These are phyloP conservation scores for Sclerotinia trifoliorum DNA, from an alignment of 2,329 filamentous ascomycete genomes.

Conservation along the genomic window DNA sequence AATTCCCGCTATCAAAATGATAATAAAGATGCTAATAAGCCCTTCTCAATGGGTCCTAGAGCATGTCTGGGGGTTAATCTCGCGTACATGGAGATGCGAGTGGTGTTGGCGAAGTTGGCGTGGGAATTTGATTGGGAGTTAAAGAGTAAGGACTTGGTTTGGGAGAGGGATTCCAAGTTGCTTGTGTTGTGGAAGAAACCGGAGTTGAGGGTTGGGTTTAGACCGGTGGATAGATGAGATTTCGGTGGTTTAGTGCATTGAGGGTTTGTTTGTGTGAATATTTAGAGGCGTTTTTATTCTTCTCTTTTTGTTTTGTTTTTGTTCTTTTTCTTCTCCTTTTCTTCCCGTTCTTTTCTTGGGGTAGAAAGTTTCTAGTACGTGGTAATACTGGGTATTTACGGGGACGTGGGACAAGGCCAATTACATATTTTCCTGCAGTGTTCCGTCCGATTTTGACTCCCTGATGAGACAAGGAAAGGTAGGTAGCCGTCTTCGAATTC, in stretches of 20 bases:
- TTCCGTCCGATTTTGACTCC: not conserved
- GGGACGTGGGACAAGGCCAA: not conserved
- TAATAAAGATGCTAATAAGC: conserved; percentile 14
- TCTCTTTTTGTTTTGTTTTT: no score
- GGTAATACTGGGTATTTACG: not conserved
- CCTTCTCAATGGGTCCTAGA: conserved; percentile 9
- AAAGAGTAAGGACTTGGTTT: conserved; percentile 3
- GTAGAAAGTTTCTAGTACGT: not conserved
- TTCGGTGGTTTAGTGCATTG: not conserved
- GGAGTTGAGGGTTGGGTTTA: conserved; percentile 8
- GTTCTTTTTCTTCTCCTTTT: no score
- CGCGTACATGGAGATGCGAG: conserved; percentile 19
- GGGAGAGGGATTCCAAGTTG: conserved; percentile 14
- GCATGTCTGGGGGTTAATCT: conserved; percentile 15
- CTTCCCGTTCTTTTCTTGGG: no score
- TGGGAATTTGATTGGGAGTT: conserved; percentile 21
- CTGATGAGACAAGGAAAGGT: not conserved
- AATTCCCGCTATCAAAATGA: conserved; percentile 13
- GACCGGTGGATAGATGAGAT: not conserved
- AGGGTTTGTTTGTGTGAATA: not conserved
- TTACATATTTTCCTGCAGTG: not conserved
- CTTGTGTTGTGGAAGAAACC: conserved; percentile 17
- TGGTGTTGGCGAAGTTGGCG: conserved; percentile 14
- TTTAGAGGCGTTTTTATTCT: not conserved
- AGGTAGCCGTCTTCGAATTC: not conserved